Percentiles rank a stretch among this genome's conserved stretches.
phyloP scores from a whole-genome alignment of 495 filamentous ascomycete genomes.

The Aspergillus funiculosus region DNA sequence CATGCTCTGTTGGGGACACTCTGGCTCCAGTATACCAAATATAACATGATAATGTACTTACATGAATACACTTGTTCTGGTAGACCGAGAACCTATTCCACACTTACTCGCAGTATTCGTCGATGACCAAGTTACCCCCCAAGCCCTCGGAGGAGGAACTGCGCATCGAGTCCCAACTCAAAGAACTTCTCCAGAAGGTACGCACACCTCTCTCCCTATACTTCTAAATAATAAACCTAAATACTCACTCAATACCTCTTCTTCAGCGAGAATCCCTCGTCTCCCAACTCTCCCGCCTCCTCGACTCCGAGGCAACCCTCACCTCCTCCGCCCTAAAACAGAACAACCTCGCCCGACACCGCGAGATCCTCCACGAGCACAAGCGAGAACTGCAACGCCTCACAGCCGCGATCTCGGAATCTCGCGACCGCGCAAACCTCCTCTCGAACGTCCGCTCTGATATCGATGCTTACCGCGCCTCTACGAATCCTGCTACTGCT shows the following conservation, averaged over 20 bases:
- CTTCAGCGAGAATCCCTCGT: slow-evolving; percentile 73
- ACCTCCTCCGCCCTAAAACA: slow-evolving; percentile 88
- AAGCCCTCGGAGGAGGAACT: slow-evolving; percentile 84
- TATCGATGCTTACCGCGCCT: slow-evolving; percentile 78
- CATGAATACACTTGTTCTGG: not conserved
- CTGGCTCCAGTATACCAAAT: not conserved
- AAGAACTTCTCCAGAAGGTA: slow-evolving; percentile 67
- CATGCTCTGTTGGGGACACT: not conserved
- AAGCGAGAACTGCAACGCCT: slow-evolving; percentile 74
- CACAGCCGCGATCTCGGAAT: slow-evolving; percentile 57
- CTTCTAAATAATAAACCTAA: not conserved
- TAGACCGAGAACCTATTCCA: slow-evolving; percentile 93
- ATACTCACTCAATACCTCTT: not conserved
- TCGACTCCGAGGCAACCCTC: slow-evolving; percentile 89
- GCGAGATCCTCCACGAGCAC: slow-evolving; percentile 84
- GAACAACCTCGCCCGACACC: slow-evolving; percentile 87
- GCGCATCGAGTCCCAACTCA: slow-evolving; percentile 69
- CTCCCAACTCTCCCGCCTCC: slow-evolving; percentile 76
- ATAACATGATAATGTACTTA: not conserved
- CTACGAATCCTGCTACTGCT: slow-evolving; percentile 69
- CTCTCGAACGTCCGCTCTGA: slow-evolving; percentile 85
- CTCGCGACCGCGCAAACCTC: slow-evolving; percentile 84
- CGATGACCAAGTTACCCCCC: slow-evolving; percentile 66
- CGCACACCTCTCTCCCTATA: not conserved
- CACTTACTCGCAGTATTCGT: slow-evolving; percentile 92